Evolutionary conservation across 805 yeast species (phyloP), one percentile per base, ranked within the genome.

Genomic region (Kodamaea fukazawae): DNA sequence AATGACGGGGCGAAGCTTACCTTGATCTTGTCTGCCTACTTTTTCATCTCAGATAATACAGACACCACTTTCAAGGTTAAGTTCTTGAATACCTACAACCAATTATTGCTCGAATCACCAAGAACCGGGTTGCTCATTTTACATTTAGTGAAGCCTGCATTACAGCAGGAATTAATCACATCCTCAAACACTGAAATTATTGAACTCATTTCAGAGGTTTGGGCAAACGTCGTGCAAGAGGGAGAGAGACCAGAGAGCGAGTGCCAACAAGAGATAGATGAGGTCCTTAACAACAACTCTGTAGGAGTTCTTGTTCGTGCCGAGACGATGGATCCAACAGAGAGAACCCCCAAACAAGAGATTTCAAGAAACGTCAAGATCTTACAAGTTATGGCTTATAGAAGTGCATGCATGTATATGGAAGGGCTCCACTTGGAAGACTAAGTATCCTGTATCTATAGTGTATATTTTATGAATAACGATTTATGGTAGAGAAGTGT

Each of bases 341-440:
- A 34, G 31, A 34, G 15, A 27, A 20, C 25, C 14, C 31, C 30
- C 3, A 34, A 12, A 15, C 33, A 22, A 12, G 42, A 38, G 4
- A 20, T 32, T n/a, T 27, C 32, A 18, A 31, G 14, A 9, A 31
- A 54, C 40, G 48, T 53, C 15, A 53, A 49, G 35, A 43, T 38
- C 18, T 34, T 61, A 16, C 64, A 58, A 38, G 59, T 58, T 20
- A 64, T 68, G 68, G 48, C 58, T 29, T 68, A 67, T 47, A 58
- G 68, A 42, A 53, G 62, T 31, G 61, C 70, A 12, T 63, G 68
- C 40, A 51, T 57, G 32, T 57, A 58, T 34, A 60, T 67, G 17
- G 71, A 66, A 32, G 69, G 67, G 4, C 53, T 50, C 37, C 48
- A 44, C 31, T 51, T 68, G 31, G 73, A 67, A 42, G 60, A 60